Percentiles rank a stretch among this genome's conserved stretches.
These are phyloP conservation scores for Geotrichum bryndzae DNA, from an alignment of 1,139 yeast species.

Conservation along the genomic window DNA sequence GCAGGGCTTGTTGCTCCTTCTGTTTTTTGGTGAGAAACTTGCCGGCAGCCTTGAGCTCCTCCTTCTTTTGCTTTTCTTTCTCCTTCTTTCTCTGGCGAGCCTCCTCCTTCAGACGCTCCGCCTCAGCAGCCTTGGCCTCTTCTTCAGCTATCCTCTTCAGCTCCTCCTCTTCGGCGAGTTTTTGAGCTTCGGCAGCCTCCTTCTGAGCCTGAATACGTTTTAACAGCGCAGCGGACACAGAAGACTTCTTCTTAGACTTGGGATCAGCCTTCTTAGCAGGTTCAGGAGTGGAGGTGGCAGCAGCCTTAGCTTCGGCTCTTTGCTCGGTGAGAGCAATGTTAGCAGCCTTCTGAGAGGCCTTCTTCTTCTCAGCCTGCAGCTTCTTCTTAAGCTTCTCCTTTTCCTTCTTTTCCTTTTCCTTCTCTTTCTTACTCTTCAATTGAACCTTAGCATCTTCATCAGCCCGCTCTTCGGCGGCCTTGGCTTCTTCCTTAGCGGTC, in stretches of 20 bases:
- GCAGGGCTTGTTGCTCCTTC: constrained; percentile 80
- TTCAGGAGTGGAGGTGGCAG: constrained; percentile 36
- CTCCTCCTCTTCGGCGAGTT: constrained; percentile 56
- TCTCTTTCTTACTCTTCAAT: constrained; percentile 88
- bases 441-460: constrained; percentile 49
- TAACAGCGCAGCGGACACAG: constrained; percentile 43
- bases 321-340: constrained; percentile 44
- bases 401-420: constrained; percentile 96
- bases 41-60: constrained; percentile 91
- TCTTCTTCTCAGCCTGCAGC: constrained; percentile 83
- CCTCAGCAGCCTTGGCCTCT: constrained; percentile 44
- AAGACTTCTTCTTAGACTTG: constrained; percentile 35
- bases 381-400: constrained; percentile 87
- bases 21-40: constrained; percentile 76
- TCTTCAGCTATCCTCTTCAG: constrained; percentile 57
- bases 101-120: constrained; percentile 61
- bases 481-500: constrained; percentile 48
- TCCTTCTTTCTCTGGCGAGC: constrained; percentile 66
- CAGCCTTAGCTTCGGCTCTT: constrained; percentile 29
- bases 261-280: constrained; percentile 24
- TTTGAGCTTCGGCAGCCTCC: constrained; percentile 70
- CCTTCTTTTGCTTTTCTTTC: constrained; percentile 70
- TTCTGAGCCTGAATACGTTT: constrained; percentile 80
- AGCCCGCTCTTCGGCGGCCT: constrained; percentile 32
- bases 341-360: constrained; percentile 67